phyloP scores from a whole-genome alignment of 2,329 filamentous ascomycete species.

The Botrytis byssoidea region DNA sequence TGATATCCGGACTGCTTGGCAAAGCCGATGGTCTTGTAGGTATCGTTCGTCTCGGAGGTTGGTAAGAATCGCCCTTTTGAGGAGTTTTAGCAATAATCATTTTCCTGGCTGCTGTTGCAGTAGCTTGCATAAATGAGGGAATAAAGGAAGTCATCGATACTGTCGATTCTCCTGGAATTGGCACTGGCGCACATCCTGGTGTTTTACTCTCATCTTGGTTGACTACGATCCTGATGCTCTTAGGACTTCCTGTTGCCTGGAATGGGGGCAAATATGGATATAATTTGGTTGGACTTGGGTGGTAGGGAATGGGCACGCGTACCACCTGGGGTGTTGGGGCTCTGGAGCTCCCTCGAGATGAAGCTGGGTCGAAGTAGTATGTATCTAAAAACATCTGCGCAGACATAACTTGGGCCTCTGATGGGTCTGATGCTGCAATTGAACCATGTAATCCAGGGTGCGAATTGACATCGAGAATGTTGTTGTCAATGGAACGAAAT shows the following conservation, averaged over 20 bases:
- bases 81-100: conserved; percentile 39
- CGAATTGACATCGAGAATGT: conserved; percentile 62
- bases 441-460: conserved; percentile 67
- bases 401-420: conserved; percentile 74
- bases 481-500: conserved; percentile 75
- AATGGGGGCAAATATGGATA: conserved; percentile 29
- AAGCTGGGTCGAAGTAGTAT: conserved; percentile 66
- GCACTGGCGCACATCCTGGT: conserved; percentile 22
- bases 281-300: conserved; percentile 25
- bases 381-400: conserved; percentile 77
- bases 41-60: conserved; percentile 57
- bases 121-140: conserved; percentile 38
- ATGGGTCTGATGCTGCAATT: conserved; percentile 72
- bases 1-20: conserved; percentile 73
- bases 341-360: conserved; percentile 60
- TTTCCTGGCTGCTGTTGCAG: conserved; percentile 36
- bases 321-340: conserved; percentile 69
- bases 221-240: conserved; percentile 33
- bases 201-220: conserved; percentile 21
- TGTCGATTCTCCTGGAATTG: conserved; percentile 22
- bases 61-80: conserved; percentile 53
- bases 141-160: conserved; percentile 26
- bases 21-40: conserved; percentile 68
- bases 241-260: conserved; percentile 34
- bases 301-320: conserved; percentile 43